A percentile compares a stretch with the other conserved stretches of the same genome.
These are phyloP conservation scores for Pestalotiopsis sp. DNA, from an alignment of 2,329 filamentous ascomycete genomes.

Conservation along the genomic window DNA sequence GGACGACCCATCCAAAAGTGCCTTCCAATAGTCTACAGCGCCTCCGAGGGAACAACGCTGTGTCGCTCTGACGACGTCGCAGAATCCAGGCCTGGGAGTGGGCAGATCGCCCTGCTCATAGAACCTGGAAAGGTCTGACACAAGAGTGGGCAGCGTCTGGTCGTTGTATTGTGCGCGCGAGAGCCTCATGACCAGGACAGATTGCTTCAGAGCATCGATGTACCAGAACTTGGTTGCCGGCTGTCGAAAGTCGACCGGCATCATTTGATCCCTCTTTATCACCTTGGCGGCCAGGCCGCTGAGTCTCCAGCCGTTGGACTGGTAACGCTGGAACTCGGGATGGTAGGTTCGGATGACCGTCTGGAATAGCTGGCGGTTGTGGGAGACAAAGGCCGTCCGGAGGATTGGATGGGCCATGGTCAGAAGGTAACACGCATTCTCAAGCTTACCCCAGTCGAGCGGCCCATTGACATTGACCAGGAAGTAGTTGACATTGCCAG, in stretches of 20 bases:
- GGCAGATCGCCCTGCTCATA: slow-evolving; percentile 41
- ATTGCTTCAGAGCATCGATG: slow-evolving; percentile 49
- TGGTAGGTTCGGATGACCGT: slow-evolving; percentile 45
- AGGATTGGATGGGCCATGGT: slow-evolving; percentile 51
- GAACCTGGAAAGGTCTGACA: slow-evolving; percentile 50
- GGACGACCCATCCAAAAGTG: slow-evolving; percentile 44
- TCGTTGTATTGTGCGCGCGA: slow-evolving; percentile 54
- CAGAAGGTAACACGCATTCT: slow-evolving; percentile 48
- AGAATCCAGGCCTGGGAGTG: slow-evolving; percentile 44
- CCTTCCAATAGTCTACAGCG: slow-evolving; percentile 48
- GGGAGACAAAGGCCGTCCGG: slow-evolving; percentile 54
- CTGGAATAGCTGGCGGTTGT: slow-evolving; percentile 51
- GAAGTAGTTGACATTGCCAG: slow-evolving; percentile 50
- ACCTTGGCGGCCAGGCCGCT: slow-evolving; percentile 40
- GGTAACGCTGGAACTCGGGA: slow-evolving; percentile 46
- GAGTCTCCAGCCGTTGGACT: slow-evolving; percentile 43
- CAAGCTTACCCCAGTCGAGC: slow-evolving; percentile 43
- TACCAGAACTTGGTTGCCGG: slow-evolving; percentile 54
- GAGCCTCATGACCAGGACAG: slow-evolving; percentile 49
- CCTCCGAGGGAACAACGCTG: slow-evolving; percentile 37
- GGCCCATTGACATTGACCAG: slow-evolving; percentile 49
- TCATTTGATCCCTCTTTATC: slow-evolving; percentile 44
- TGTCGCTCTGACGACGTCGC: slow-evolving; percentile 48
- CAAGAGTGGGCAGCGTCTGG: slow-evolving; percentile 44
- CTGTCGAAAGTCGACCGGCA: slow-evolving; percentile 40